Base-by-base conservation (phyloP, 2,329 filamentous ascomycete genomes). In the Myriosclerotinia duriaeana region DNA sequence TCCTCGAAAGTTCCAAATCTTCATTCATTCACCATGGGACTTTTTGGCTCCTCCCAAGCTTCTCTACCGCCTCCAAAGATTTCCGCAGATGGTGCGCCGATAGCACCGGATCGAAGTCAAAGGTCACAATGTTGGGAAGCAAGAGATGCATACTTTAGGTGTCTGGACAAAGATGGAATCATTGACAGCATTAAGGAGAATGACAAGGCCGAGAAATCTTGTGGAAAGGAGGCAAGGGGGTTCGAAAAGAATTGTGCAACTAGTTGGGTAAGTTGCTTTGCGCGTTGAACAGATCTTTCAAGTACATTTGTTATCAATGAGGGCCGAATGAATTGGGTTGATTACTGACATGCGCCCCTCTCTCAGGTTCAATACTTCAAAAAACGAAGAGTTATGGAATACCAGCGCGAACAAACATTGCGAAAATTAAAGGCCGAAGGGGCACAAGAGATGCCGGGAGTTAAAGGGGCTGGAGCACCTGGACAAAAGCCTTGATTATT, bases 351-450 rank as follows among this genome's bases (percentile, higher is more conserved):
- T 70, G 38, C 40, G n/a, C 48, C 17, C n/a, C 44, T 9, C 64
- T 53, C 20, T 50, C 22, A 95, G 92, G 91, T 97, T 69, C 92
- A 93, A 79, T 98, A 99, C 79, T 99, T 99, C 80, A 97, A 98
- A 83, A 93, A 97, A 79, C 90, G 93, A 80, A 85, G 95, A 74
- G 92, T 98, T 46, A 94, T 96, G 80, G 95, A 99, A 73, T 85
- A 91, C 75, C 91, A 96, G 74, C 92, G 94, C 79, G 89, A 91
- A 75, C 83, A 88, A 79, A 90, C 92, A 36, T 81, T 97, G 71
- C 89, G 90, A 74, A 86, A 87, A 76, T 85, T 97, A 73, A 84
- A 89, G 76, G 84, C 83, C 58, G 89, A 94, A 77, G 90, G 90
- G 70, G 91, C 90, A 15, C 81, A 84, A 70, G 83, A 84, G 78